Percentiles rank a stretch among this genome's conserved stretches.
Evolutionary conservation across 1,284 basidiomycete genomes (phyloP).

Genomic region (Ceratobasidium sp.): DNA sequence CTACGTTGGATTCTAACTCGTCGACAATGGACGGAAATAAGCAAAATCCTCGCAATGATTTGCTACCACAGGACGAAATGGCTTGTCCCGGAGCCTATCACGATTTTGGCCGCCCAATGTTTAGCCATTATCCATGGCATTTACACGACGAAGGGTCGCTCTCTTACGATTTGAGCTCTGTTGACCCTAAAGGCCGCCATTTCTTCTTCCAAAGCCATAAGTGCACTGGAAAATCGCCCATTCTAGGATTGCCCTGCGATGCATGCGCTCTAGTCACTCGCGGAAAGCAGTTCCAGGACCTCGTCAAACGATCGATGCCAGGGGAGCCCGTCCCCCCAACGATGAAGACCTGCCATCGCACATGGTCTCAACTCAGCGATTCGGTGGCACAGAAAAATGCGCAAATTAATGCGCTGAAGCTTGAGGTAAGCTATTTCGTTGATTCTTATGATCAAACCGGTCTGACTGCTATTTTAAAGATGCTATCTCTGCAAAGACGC

Average conservation of each 20-base stretch:
- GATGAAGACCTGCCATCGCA: neutral
- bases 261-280: neutral
- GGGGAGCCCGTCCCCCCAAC: neutral
- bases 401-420: neutral
- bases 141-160: neutral
- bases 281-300: neutral
- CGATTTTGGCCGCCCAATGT: neutral
- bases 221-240: neutral
- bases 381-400: neutral
- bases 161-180: neutral
- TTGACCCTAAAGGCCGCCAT: neutral
- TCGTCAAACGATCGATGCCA: neutral
- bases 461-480: neutral
- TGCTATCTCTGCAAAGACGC: neutral
- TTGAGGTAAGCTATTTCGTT: neutral
- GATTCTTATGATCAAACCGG: neutral
- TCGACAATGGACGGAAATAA: neutral
- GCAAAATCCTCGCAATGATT: neutral
- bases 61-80: neutral
- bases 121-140: constrained; percentile 15
- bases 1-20: too few relatives aligned
- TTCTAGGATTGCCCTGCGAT: neutral
- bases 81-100: neutral
- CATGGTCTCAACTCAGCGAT: neutral
- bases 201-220: neutral